Base-by-base conservation (phyloP, 768 basidiomycete species). In the Hypholoma fasciculare region DNA sequence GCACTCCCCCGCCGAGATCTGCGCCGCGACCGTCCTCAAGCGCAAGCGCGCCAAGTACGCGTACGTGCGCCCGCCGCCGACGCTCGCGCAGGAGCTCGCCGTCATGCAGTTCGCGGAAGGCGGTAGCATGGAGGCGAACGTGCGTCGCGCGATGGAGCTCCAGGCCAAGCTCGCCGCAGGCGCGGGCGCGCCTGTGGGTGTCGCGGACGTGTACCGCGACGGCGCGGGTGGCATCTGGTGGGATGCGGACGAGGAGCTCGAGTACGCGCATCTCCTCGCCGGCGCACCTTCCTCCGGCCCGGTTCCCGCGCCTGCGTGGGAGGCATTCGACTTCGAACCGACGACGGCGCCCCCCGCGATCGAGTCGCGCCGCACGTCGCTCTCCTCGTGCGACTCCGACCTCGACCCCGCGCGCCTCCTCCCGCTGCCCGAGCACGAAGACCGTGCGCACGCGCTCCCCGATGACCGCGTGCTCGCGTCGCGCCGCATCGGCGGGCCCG, bases 91-190 rank as follows among this genome's bases (percentile, higher is more conserved):
- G 51, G 88, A 90, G 61, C 78, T 90, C 55, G 86, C 83, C 0
- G 72, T 90, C 54, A 83, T 87, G 81, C 89, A 90, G 71, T 83
- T 89, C 60, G 67, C 76, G 5, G 86, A 86, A 47, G 89, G 89
- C 20, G 89, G 89, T 0, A 78, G 67, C 47, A 74, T 83, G 54
- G 82, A 88, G 49, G 69, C 74, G 9, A 80, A 88, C 50, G 76
- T 82, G 44, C 77, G 79, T 57, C 81, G 82, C 13, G 68, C 81
- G 27, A 82, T 87, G 78, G 76, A 81, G 49, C 71, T 74, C 8
- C 84, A 84, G 50, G 86, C 86, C 17, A 80, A 76, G 63, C 75
- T 76, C 0, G 71, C 72, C 1, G 75, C 73, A 0, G 67, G 68
- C 3, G 57, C 66, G 11, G 62, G 68, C 5, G 65, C 61, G 7